These are phyloP conservation scores for Crepidotus variabilis DNA, from an alignment of 768 basidiomycete genomes.

Conservation along the genomic window DNA sequence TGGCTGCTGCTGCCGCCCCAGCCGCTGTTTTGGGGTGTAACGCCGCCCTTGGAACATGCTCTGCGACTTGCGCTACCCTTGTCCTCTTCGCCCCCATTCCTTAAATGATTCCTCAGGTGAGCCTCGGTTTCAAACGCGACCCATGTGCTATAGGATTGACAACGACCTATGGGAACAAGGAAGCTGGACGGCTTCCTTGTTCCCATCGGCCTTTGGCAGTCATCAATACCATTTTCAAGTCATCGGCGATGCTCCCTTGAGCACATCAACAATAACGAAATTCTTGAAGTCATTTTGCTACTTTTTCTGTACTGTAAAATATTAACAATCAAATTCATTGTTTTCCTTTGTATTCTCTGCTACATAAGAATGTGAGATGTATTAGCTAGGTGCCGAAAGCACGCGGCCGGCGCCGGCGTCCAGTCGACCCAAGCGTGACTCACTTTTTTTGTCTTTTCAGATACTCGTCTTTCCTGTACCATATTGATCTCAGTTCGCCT, in stretches of 20 bases:
- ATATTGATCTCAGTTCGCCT: no score
- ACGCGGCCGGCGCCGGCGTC: no score
- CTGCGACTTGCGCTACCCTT: not conserved
- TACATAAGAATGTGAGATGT: no score
- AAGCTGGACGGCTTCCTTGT: not conserved
- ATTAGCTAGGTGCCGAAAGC: no score
- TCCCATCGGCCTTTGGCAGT: not conserved
- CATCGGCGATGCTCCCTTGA: not conserved
- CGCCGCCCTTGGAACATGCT: not conserved
- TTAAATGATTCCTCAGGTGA: not conserved
- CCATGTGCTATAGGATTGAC: not conserved
- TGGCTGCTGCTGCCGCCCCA: conserved; percentile 30
- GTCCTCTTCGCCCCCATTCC: not conserved
- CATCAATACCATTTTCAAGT: not conserved
- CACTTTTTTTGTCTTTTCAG: no score
- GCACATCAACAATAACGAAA: not conserved
- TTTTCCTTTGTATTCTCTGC: no score
- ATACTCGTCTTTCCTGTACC: no score
- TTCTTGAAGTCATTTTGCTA: not conserved
- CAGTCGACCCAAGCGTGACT: no score
- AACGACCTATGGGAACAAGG: not conserved
- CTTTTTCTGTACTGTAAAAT: not conserved
- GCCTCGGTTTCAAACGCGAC: not conserved
- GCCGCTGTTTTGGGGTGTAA: conserved; percentile 27
- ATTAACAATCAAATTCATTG: no score